phyloP scores from a whole-genome alignment of 2,329 filamentous ascomycete species.

The Xylariales sp. region DNA sequence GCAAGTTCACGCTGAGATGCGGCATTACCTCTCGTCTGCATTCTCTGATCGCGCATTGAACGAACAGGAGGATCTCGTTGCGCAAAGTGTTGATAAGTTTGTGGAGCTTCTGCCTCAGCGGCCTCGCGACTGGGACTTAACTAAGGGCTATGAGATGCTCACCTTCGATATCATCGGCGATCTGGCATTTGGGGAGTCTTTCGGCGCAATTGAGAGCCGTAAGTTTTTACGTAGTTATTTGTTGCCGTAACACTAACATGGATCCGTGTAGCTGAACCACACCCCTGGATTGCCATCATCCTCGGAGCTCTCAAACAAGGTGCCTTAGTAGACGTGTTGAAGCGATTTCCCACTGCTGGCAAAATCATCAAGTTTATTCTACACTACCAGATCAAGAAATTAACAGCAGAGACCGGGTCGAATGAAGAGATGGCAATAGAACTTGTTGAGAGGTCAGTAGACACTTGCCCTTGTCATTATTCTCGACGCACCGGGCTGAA shows the following conservation, averaged over 20 bases:
- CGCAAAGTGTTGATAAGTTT: conserved; percentile 23
- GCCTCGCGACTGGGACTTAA: conserved; percentile 9
- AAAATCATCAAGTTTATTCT: conserved; percentile 32
- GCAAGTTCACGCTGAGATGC: conserved; percentile 24
- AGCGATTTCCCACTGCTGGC: conserved; percentile 40
- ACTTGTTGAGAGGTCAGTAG: conserved; percentile 35
- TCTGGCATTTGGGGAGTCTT: conserved; percentile 28
- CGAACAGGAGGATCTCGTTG: conserved; percentile 27
- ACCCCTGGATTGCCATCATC: conserved; percentile 42
- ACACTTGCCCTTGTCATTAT: background rate
- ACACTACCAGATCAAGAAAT: conserved; percentile 30
- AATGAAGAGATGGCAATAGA: conserved; percentile 41
- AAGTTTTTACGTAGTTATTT: background rate
- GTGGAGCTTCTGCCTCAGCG: conserved; percentile 4
- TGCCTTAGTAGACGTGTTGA: conserved; percentile 41
- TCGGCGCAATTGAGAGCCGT: conserved; percentile 28
- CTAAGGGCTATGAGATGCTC: conserved; percentile 26
- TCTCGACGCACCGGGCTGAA: conserved; percentile 1
- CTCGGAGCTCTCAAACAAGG: conserved; percentile 38
- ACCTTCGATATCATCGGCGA: conserved; percentile 27
- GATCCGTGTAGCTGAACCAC: conserved; percentile 31
- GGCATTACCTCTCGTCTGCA: conserved; percentile 14
- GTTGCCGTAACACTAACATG: background rate
- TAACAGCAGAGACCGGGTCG: conserved; percentile 28
- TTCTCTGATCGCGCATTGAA: conserved; percentile 25